Percentiles rank a stretch among this genome's conserved stretches.
These are phyloP conservation scores for Fraxinus excelsior DNA, from an alignment of 257 asterid species.

Conservation along the genomic window DNA sequence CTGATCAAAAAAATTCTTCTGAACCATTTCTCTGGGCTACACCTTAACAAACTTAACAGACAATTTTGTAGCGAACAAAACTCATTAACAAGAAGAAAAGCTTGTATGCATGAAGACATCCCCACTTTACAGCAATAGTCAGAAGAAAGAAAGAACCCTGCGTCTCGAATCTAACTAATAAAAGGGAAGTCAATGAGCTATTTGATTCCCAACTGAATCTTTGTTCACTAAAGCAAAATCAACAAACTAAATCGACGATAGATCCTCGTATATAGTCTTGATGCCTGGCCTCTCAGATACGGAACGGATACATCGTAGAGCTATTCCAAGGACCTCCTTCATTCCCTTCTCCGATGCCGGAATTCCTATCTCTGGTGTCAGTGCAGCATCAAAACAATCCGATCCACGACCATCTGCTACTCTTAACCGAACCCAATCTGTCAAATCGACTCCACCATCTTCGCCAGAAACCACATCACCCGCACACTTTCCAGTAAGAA, in stretches of 20 bases:
- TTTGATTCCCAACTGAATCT: constrained; percentile 64
- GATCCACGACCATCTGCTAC: constrained; percentile 83
- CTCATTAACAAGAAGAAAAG: constrained; percentile 1
- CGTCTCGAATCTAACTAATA: constrained; percentile 44
- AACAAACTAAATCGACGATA: constrained; percentile 72
- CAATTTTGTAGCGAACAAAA: not conserved
- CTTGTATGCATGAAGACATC: not conserved
- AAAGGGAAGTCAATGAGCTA: constrained; percentile 80
- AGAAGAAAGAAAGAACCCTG: constrained; percentile 17
- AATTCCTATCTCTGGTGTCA: constrained; percentile 51
- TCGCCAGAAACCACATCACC: constrained; percentile 92
- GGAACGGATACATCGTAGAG: constrained; percentile 72
- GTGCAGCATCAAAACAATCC: constrained; percentile 69
- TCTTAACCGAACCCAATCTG: constrained; percentile 91
- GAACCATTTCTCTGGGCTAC: not conserved
- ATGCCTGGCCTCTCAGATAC: constrained; percentile 96
- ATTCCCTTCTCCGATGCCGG: constrained; percentile 76
- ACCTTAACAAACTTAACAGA: not conserved
- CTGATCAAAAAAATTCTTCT: not conserved
- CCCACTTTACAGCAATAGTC: not conserved
- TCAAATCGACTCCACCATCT: constrained; percentile 84
- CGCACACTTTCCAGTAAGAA: constrained; percentile 89
- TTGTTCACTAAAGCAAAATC: constrained; percentile 27
- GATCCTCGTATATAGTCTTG: constrained; percentile 89
- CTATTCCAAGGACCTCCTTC: constrained; percentile 93